A percentile compares a stretch with the other conserved stretches of the same genome.
These are phyloP conservation scores for Lepidium aucheri DNA, from an alignment of 345 rosid species.

Conservation along the genomic window DNA sequence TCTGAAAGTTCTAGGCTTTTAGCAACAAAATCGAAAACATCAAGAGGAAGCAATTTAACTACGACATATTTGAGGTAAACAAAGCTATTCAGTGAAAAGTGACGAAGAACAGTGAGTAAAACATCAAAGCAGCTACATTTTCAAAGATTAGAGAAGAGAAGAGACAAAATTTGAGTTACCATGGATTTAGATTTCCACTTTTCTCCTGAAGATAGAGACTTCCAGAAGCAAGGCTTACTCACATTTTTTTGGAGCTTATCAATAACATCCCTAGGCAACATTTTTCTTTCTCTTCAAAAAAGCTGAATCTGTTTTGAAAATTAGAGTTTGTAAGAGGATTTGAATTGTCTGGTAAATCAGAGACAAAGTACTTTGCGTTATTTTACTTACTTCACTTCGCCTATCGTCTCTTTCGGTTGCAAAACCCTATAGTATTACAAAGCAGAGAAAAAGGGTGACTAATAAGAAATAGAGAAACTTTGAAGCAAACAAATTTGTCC, in stretches of 20 bases:
- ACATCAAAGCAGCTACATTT: not conserved
- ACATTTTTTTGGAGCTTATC: not conserved
- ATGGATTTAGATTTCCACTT: conserved; percentile 11
- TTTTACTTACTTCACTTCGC: not conserved
- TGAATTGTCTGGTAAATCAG: too few species aligned
- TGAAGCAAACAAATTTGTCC: not conserved
- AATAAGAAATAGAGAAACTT: not conserved
- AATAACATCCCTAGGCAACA: not conserved
- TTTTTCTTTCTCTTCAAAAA: not conserved
- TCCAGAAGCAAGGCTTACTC: conserved; percentile 11
- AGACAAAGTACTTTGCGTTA: too few species aligned
- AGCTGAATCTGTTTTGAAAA: not conserved
- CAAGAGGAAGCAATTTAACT: not conserved
- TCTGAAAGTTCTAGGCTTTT: not conserved
- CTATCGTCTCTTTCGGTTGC: not conserved
- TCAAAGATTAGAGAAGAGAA: not conserved
- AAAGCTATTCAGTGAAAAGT: not conserved
- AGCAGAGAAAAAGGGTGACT: not conserved
- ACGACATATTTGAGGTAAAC: not conserved
- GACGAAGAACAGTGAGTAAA: not conserved
- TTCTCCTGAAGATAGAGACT: not conserved
- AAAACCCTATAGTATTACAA: not conserved
- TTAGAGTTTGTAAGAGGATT: not conserved
- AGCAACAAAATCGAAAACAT: not conserved
- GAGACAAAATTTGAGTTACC: not conserved